phyloP scores from a whole-genome alignment of 192 early-diverging fungal species.

The Backusella tarrabulga region DNA sequence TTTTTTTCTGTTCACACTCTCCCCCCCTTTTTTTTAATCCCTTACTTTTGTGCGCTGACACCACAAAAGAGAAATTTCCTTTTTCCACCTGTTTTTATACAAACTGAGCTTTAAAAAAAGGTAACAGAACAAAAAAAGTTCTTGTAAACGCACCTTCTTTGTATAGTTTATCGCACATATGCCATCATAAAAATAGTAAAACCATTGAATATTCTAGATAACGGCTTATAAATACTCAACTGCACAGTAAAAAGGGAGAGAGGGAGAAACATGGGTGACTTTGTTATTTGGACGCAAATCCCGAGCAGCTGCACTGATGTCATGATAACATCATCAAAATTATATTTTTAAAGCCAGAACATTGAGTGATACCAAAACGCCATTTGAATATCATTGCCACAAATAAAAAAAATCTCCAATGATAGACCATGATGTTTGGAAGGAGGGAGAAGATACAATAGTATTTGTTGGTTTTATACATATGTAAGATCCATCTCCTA shows the following conservation, averaged over 20 bases:
- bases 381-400: not conserved
- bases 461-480: no score
- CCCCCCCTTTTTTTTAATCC: not conserved
- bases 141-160: not conserved
- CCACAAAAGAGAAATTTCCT: not conserved
- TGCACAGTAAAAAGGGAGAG: not conserved
- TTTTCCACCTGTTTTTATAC: not conserved
- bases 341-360: not conserved
- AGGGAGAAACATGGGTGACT: not conserved
- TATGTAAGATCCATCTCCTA: no score
- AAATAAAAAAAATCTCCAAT: not conserved
- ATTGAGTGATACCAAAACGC: not conserved
- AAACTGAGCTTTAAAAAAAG: constrained; percentile 1
- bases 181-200: not conserved
- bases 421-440: not conserved
- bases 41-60: not conserved
- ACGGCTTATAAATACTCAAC: not conserved
- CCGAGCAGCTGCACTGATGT: constrained; percentile 9
- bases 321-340: constrained; percentile 12
- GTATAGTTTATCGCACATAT: not conserved
- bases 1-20: not conserved
- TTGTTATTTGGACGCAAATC: not conserved
- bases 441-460: not conserved
- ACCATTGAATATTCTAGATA: not conserved
- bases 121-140: not conserved